phyloP scores from a whole-genome alignment of 2,329 filamentous ascomycete genomes.

The Colletotrichum horii region DNA sequence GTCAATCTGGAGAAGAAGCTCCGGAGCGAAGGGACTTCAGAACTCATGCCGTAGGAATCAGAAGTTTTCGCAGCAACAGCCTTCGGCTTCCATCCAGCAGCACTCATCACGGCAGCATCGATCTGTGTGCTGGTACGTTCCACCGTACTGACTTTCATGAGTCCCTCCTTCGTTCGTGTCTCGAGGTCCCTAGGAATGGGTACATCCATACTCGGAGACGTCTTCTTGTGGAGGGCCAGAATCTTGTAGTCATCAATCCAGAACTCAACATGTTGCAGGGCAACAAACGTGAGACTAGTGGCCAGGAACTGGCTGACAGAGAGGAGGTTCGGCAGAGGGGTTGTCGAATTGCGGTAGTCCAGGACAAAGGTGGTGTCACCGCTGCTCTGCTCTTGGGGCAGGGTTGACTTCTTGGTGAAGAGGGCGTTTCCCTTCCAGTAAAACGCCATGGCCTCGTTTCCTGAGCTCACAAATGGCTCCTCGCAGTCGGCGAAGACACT shows the following conservation, averaged over 20 bases:
- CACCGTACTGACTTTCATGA: constrained; percentile 86
- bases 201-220: constrained; percentile 76
- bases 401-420: constrained; percentile 84
- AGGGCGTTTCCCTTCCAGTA: constrained; percentile 99
- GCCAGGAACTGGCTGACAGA: constrained; percentile 91
- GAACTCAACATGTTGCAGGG: constrained; percentile 84
- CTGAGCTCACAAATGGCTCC: constrained; percentile 95
- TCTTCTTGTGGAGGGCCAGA: constrained; percentile 81
- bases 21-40: constrained; percentile 68
- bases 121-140: constrained; percentile 90
- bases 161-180: constrained; percentile 80
- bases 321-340: constrained; percentile 83
- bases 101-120: constrained; percentile 87
- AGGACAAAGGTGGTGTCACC: constrained; percentile 89
- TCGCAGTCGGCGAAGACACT: constrained; percentile 98
- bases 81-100: constrained; percentile 81
- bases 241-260: constrained; percentile 89
- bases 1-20: constrained; percentile 85
- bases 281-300: constrained; percentile 95
- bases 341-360: constrained; percentile 89
- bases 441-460: constrained; percentile 93
- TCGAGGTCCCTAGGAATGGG: constrained; percentile 80
- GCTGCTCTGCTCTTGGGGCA: constrained; percentile 70
- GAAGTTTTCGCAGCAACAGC: constrained; percentile 45
- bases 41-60: constrained; percentile 55